Evolutionary conservation across 2,329 filamentous ascomycete genomes (phyloP), one percentile per base, ranked within the genome.

Genomic region (Aspergillus sp.): DNA sequence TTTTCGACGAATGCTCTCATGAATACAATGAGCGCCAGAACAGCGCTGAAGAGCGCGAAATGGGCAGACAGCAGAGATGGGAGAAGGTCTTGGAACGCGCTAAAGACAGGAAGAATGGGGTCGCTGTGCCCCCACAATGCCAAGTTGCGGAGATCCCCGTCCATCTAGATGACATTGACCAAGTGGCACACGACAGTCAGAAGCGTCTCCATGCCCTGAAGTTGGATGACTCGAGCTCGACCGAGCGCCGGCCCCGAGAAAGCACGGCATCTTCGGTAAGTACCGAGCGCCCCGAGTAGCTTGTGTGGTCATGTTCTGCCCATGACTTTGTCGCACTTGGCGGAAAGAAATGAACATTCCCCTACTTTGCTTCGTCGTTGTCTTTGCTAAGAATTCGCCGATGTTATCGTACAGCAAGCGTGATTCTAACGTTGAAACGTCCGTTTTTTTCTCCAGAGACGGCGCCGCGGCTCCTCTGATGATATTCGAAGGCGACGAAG

Each of bases 1-100:
- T 99, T 21, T 99, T 99, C 71, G 95, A 99, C 70, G 95, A 99
- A 74, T 99, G 95, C 79, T 97, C 95, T 38, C 94, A 97, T 73
- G 93, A 98, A 66, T 99, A 99, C 78, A 96, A 93, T 5, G 94
- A 98, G 76, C 90, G 95, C 71, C 94, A 98, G 78, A 96, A 96
- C 78, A 95, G 87, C 65, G 92, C 93, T 3, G 88, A 91, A n/a
- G 87, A 91, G 62, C 88, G 93, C 58, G 90, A 97, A 77, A 88
- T 89, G 65, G 84, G 88, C 64, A 88, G 95, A 66, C 89, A 96
- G 76, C 88, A 88, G 67, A 92, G 94, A 74, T 99, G 95, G 95
- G 92, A 94, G 57, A 88, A 89, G 63, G 84, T 99, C 45, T 85
- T 88, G 53, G 90, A 95, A 67, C 88, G 92, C 75, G 93, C 93